A percentile compares a stretch with the other conserved stretches of the same genome.
These are phyloP conservation scores for Furcasterigmium sp. DNA, from an alignment of 2,329 filamentous ascomycete species.

Conservation along the genomic window DNA sequence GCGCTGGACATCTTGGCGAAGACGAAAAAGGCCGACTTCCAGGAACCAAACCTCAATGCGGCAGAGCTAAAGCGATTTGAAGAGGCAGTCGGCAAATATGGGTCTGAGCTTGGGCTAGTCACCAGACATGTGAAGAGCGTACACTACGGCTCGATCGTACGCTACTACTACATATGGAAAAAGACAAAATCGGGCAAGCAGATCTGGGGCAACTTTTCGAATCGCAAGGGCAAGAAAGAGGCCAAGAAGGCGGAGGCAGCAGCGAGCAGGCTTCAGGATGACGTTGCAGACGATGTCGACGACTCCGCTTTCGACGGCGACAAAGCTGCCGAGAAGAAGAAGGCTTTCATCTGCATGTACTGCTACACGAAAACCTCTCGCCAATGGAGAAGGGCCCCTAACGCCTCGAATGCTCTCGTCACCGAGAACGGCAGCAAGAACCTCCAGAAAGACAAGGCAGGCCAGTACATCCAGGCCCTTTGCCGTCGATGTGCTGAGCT, in stretches of 20 bases:
- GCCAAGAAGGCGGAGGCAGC: conserved; percentile 67
- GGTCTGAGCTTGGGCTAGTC: conserved; percentile 81
- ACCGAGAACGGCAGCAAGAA: conserved; percentile 59
- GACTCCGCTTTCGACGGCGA: conserved; percentile 93
- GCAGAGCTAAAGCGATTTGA: conserved; percentile 87
- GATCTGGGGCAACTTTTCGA: conserved; percentile 85
- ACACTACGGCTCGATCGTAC: conserved; percentile 73
- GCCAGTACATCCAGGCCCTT: conserved; percentile 71
- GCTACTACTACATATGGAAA: conserved; percentile 98
- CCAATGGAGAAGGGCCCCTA: conserved; percentile 89
- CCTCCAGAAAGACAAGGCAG: conserved; percentile 71
- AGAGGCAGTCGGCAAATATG: conserved; percentile 82
- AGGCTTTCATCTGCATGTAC: conserved; percentile 89
- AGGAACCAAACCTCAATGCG: conserved; percentile 75
- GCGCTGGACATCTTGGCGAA: conserved; percentile 67
- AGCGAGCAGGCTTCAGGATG: conserved; percentile 75
- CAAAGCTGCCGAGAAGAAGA: conserved; percentile 75
- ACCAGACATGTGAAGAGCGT: conserved; percentile 82
- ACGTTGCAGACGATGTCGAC: conserved; percentile 86
- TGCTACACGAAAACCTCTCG: conserved; percentile 74
- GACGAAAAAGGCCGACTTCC: conserved; percentile 66
- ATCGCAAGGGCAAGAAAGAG: conserved; percentile 86
- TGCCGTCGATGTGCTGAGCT: conserved; percentile 87
- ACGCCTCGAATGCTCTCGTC: conserved; percentile 65
- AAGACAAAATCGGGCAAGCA: conserved; percentile 81